A percentile compares a stretch with the other conserved stretches of the same genome.
These are phyloP conservation scores for Candida coquimbonensis DNA, from an alignment of 805 yeast species.

Conservation along the genomic window DNA sequence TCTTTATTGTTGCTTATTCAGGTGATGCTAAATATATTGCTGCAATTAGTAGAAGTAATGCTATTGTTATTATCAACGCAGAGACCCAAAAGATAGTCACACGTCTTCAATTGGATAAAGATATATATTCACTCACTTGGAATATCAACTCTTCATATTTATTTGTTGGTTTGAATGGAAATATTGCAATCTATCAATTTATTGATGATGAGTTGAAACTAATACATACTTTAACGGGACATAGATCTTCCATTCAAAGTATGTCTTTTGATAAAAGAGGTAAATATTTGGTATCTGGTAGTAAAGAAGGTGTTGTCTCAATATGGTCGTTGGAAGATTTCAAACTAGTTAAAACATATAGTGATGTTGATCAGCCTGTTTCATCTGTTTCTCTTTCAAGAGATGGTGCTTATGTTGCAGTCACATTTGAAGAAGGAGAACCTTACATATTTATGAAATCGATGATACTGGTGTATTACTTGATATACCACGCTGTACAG, in stretches of 20 bases:
- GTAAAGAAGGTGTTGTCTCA: slow-evolving; percentile 50
- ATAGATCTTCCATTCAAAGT: slow-evolving; percentile 43
- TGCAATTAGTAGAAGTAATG: slow-evolving; percentile 35
- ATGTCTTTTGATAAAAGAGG: slow-evolving; percentile 49
- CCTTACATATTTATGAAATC: slow-evolving; percentile 33
- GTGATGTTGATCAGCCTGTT: slow-evolving; percentile 38
- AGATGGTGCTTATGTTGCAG: slow-evolving; percentile 41
- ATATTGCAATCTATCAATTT: slow-evolving; percentile 23
- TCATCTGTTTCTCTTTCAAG: slow-evolving; percentile 31
- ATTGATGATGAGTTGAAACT: slow-evolving; percentile 3
- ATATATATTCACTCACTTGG: slow-evolving; percentile 26
- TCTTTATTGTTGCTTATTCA: slow-evolving; percentile 24
- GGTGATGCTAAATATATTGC: slow-evolving; percentile 39
- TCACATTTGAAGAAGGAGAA: slow-evolving; percentile 36
- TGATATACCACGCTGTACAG: slow-evolving; percentile 12
- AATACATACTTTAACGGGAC: slow-evolving; percentile 30
- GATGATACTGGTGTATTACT: slow-evolving; percentile 21
- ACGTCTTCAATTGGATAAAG: slow-evolving; percentile 21
- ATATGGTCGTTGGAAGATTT: slow-evolving; percentile 40
- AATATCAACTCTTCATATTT: slow-evolving; percentile 30
- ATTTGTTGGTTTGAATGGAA: slow-evolving; percentile 44
- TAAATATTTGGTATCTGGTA: slow-evolving; percentile 41
- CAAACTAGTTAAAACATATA: slow-evolving; percentile 30
- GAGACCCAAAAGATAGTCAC: slow-evolving; percentile 24
- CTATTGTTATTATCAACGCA: slow-evolving; percentile 30